phyloP scores from a whole-genome alignment of 768 basidiomycete genomes.

The Serendipita sp. region DNA sequence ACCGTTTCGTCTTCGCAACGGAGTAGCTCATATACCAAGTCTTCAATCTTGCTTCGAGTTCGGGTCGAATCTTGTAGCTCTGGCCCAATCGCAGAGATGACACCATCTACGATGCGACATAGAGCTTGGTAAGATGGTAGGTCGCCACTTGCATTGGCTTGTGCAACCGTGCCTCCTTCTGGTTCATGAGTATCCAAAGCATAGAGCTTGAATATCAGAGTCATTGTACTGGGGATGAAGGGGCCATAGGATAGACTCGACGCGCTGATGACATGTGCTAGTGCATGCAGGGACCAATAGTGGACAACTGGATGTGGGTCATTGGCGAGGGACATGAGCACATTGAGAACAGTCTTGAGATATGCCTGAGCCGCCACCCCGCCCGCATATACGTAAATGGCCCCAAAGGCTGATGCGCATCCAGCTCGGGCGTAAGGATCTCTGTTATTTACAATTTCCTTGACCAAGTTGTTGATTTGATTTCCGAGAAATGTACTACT shows the following conservation, averaged over 20 bases:
- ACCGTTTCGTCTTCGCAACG: conserved; percentile 76
- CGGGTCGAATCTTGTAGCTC: conserved; percentile 80
- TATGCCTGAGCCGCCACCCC: conserved; percentile 88
- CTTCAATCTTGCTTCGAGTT: conserved; percentile 65
- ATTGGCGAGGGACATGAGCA: conserved; percentile 84
- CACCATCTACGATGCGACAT: conserved; percentile 82
- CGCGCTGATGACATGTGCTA: conserved; percentile 75
- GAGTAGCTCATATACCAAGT: conserved; percentile 72
- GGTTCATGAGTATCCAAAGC: conserved; percentile 79
- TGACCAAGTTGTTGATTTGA: conserved; percentile 80
- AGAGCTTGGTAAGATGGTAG: conserved; percentile 82
- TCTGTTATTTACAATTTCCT: conserved; percentile 86
- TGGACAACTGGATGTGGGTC: conserved; percentile 96
- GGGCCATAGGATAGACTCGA: conserved; percentile 85
- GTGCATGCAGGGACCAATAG: conserved; percentile 76
- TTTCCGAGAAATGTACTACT: conserved; percentile 70
- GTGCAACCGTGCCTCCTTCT: conserved; percentile 71
- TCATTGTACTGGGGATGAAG: conserved; percentile 74
- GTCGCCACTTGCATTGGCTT: conserved; percentile 78
- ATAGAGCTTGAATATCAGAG: conserved; percentile 82
- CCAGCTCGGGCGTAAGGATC: conserved; percentile 87
- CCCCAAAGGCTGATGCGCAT: conserved; percentile 80
- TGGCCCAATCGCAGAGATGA: conserved; percentile 86
- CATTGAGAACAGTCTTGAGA: conserved; percentile 87
- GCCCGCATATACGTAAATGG: conserved; percentile 83